Base-by-base conservation (phyloP, 805 yeast species). In the Pichia pseudocactophila region DNA sequence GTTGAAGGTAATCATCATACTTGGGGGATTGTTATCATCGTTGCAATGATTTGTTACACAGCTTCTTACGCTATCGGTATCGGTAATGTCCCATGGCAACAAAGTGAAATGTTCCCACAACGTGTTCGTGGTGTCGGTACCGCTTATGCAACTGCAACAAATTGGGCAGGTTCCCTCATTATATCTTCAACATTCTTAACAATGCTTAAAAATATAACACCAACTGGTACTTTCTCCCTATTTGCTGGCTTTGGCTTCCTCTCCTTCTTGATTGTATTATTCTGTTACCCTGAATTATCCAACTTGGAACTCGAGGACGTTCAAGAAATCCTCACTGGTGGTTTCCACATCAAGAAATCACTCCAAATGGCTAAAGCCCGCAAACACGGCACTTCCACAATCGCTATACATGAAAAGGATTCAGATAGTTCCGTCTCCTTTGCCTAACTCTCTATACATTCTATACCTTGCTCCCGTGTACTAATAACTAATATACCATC, bases 51-150 rank as follows among this genome's bases (percentile, higher is more conserved):
- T 49, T 61, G 78, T 33, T 92, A 70, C 58, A 96, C 89, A 36
- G 96, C 95, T 3, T 78, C 82, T 41, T 90, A 89, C 60, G 96
- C 97, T 38, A 69, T 86, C 51, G 97, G 97, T 52, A 85, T 89
- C 52, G 98, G 98, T 65, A 89, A 90, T 62, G 92, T 87, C 42
- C 97, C 97, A 43, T 90, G 98, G 98, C 96, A 90, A 59, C 97
- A 92, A 59, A 82, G 90, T 44, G 98, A 90, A 64, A 68, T 90
- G 57, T 88, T 92, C 67, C 92, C 97, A 30, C 95, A 89, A 70
- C 76, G 79, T 48, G 96, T 90, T 28, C 78, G 98, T 61, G 95
- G 96, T 45, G 72, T 87, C 37, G 97, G 97, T 47, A 80, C 88
- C 9, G 85, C 95, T 45, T 81, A 77, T 55, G 88, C 96, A 2